Conservation (phyloP, 176 grass and related monocot genomes). For the Triticum urartu region DNA sequence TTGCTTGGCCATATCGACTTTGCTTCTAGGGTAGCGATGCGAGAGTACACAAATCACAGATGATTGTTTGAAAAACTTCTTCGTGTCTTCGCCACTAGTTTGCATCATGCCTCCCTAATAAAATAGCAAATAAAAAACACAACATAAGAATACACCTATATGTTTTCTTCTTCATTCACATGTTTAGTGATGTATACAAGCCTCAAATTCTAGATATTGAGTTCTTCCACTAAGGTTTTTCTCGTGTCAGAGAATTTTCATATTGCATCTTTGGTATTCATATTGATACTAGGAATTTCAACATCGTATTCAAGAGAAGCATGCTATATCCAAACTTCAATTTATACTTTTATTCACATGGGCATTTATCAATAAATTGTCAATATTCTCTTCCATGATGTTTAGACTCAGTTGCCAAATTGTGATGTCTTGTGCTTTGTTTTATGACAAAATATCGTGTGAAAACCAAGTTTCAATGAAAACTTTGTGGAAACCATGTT, state of each 20-base stretch:
- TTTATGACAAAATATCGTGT: too few species aligned
- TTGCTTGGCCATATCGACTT: constrained; percentile 65
- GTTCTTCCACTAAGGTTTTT: not conserved
- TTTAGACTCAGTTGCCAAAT: too few species aligned
- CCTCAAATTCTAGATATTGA: not conserved
- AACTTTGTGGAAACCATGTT: too few species aligned
- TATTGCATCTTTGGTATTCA: not conserved
- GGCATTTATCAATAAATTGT: too few species aligned
- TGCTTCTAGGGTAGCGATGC: constrained; percentile 63
- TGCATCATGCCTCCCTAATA: constrained; percentile 53
- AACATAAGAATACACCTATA: not conserved
- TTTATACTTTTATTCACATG: not conserved
- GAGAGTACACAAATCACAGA: constrained; percentile 75
- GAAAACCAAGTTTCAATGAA: too few species aligned
- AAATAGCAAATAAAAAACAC: not conserved
- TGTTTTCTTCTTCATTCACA: not conserved
- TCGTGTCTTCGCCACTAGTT: constrained; percentile 70
- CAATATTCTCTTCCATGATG: too few species aligned
- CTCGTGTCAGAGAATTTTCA: not conserved
- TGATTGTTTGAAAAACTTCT: constrained; percentile 68
- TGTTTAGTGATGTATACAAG: not conserved
- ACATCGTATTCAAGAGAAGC: not conserved
- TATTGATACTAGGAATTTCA: not conserved
- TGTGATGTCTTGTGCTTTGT: too few species aligned
- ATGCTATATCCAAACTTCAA: not conserved